Base-by-base conservation (phyloP, 176 grass and related monocot species). In the Avena eriantha region DNA sequence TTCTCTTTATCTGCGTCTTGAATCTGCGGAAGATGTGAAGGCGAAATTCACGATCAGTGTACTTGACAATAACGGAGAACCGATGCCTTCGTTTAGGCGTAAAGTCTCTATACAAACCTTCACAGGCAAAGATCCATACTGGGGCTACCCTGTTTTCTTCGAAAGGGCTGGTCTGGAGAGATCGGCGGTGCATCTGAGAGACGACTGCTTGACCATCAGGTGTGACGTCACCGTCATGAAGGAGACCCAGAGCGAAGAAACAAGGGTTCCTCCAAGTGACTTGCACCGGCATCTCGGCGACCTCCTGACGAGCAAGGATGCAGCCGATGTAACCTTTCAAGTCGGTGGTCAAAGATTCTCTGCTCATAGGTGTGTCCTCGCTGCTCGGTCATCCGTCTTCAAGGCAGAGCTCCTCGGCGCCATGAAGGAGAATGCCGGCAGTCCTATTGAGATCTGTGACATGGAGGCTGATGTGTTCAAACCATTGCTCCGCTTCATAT, bases 381-480 rank as follows among this genome's bases (percentile, higher is more conserved):
- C 70, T 3, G 70, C 70, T 49, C 70, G 70, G n/a, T 73, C 70
- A 3, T 14, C 70, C 0, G 43, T 73, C n/a, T 73, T 73, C 70
- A 73, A 73, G 70, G 70, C 70, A 0, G 70, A 73, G 43, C 70
- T 73, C 43, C 70, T 73, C 43, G 43, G 70, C 3, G 70, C 70
- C 43, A 48, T 73, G 70, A 47, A 73, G 43, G 70, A 48, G 70
- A 73, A 14, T 3, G 23, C 41, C 6, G 13, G 12, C 3, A 73
- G 6, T 26, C n/a, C 12, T 1, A 48, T 73, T 6, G n/a, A 48
- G 0, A 73, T 73, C 12, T 14, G n/a, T 3, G 70, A 73, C 12
- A 73, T 73, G 70, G 43, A 73, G 24, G 43, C 70, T 26, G 70
- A 73, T 73, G 70, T 73, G 43, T 73, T 73, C 12, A 14, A 73